Conservation (phyloP, 1,284 basidiomycete species). For the Thecaphora thlaspeos region DNA sequence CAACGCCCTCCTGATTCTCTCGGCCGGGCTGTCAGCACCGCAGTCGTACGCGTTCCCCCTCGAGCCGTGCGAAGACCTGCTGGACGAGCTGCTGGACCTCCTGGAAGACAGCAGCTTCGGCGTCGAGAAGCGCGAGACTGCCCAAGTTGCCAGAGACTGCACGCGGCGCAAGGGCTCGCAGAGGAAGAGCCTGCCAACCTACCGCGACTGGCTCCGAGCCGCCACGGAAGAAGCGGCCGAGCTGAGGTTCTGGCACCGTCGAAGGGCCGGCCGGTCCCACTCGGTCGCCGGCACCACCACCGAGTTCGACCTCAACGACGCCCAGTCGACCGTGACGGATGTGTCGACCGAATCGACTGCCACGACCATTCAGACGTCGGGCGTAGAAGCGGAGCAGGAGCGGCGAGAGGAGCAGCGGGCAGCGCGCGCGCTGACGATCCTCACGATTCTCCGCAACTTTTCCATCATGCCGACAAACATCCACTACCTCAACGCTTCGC, state of each 20-base stretch:
- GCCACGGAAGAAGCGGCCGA: conserved; percentile 49
- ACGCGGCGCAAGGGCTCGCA: background rate
- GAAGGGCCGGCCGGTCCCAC: conserved; percentile 13
- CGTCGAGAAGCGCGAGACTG: conserved; percentile 59
- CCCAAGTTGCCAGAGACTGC: background rate
- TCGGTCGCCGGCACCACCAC: conserved; percentile 19
- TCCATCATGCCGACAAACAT: conserved; percentile 73
- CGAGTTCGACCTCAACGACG: conserved; percentile 8
- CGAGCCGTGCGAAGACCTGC: conserved; percentile 72
- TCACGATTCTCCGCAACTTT: conserved; percentile 84
- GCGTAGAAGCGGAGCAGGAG: conserved; percentile 29
- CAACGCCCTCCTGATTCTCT: conserved; percentile 82
- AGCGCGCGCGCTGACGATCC: conserved; percentile 69
- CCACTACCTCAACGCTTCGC: conserved; percentile 68
- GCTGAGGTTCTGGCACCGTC: conserved; percentile 35
- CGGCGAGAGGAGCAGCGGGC: conserved; percentile 55
- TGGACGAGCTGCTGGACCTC: conserved; percentile 83
- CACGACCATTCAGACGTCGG: conserved; percentile 18
- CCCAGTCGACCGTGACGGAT: conserved; percentile 8
- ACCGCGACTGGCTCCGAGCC: conserved; percentile 46
- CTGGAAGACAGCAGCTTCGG: conserved; percentile 77
- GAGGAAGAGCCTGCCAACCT: conserved; percentile 18
- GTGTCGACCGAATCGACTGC: background rate
- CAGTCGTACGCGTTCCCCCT: conserved; percentile 69
- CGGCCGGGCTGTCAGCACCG: conserved; percentile 64